A percentile compares a stretch with the other conserved stretches of the same genome.
Evolutionary conservation across 2,329 filamentous ascomycete genomes (phyloP).

Genomic region (Grosmannia huntii): DNA sequence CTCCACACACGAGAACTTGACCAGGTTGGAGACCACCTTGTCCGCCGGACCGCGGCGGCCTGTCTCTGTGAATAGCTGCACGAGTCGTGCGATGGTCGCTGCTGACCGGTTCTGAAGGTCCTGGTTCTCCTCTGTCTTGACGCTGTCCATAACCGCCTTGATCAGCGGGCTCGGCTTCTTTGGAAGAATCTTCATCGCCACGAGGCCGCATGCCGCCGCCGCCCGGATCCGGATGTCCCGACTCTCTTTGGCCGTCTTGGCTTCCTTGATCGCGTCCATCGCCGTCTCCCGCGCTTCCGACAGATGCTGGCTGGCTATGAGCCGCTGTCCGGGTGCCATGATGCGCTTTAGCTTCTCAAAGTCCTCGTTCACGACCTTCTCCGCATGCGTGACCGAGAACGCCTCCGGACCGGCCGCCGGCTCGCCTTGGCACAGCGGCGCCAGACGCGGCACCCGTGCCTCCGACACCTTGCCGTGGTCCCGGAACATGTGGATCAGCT

Average conservation of each 20-base stretch:
- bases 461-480: conserved; percentile 75
- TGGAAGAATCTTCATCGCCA: conserved; percentile 75
- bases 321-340: conserved; percentile 76
- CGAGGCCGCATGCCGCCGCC: conserved; percentile 73
- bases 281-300: conserved; percentile 64
- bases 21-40: conserved; percentile 88
- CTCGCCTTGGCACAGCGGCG: conserved; percentile 89
- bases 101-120: conserved; percentile 82
- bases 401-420: conserved; percentile 81
- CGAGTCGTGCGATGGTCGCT: conserved; percentile 67
- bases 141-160: conserved; percentile 95
- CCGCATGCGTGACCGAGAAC: conserved; percentile 77
- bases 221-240: conserved; percentile 80
- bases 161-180: conserved; percentile 91
- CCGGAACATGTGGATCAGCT: conserved; percentile 80
- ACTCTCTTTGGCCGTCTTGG: conserved; percentile 62
- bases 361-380: conserved; percentile 75
- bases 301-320: conserved; percentile 70
- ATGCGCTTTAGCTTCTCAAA: conserved; percentile 79
- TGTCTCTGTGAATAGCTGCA: conserved; percentile 72
- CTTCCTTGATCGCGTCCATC: conserved; percentile 62
- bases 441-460: conserved; percentile 63
- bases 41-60: conserved; percentile 78
- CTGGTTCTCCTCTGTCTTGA: conserved; percentile 86
- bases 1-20: conserved; percentile 96